These are phyloP conservation scores for Colletotrichum euphorbiae DNA, from an alignment of 2,329 filamentous ascomycete species.

Conservation along the genomic window DNA sequence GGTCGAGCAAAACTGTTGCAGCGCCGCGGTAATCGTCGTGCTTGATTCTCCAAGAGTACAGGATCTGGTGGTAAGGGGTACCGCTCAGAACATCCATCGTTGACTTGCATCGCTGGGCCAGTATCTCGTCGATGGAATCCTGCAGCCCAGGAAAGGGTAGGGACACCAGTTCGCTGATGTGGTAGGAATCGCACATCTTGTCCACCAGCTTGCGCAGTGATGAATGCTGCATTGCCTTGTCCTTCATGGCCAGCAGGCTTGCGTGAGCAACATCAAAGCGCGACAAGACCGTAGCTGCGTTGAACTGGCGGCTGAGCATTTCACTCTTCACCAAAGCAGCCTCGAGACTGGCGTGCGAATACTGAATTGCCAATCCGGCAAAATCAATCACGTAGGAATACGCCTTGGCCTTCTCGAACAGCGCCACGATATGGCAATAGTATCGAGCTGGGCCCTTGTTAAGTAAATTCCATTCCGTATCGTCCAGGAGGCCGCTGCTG, in stretches of 20 bases:
- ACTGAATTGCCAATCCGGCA: slow-evolving; percentile 79
- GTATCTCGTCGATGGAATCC: slow-evolving; percentile 81
- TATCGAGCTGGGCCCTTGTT: slow-evolving; percentile 84
- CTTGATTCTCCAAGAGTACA: slow-evolving; percentile 90
- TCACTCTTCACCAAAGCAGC: slow-evolving; percentile 68
- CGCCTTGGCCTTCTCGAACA: slow-evolving; percentile 83
- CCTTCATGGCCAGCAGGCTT: slow-evolving; percentile 78
- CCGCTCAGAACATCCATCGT: slow-evolving; percentile 73
- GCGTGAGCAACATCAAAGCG: slow-evolving; percentile 87
- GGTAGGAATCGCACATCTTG: slow-evolving; percentile 75
- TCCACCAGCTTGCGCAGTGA: slow-evolving; percentile 77
- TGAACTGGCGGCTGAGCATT: slow-evolving; percentile 86
- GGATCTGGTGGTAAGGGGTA: slow-evolving; percentile 85
- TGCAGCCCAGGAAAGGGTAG: slow-evolving; percentile 84
- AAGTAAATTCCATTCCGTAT: slow-evolving; percentile 76
- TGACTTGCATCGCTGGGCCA: slow-evolving; percentile 77
- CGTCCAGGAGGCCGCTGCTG: slow-evolving; percentile 76
- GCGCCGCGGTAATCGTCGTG: slow-evolving; percentile 88
- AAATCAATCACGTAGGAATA: slow-evolving; percentile 89
- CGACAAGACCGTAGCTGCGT: slow-evolving; percentile 80
- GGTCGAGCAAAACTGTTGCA: slow-evolving; percentile 71
- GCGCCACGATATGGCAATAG: slow-evolving; percentile 84
- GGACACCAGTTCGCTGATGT: slow-evolving; percentile 75
- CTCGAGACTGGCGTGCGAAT: slow-evolving; percentile 55
- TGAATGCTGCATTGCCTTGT: slow-evolving; percentile 77